Percentiles rank a stretch among this genome's conserved stretches.
These are phyloP conservation scores for Aspergillus sp. DNA, from an alignment of 2,329 filamentous ascomycete genomes.

Conservation along the genomic window DNA sequence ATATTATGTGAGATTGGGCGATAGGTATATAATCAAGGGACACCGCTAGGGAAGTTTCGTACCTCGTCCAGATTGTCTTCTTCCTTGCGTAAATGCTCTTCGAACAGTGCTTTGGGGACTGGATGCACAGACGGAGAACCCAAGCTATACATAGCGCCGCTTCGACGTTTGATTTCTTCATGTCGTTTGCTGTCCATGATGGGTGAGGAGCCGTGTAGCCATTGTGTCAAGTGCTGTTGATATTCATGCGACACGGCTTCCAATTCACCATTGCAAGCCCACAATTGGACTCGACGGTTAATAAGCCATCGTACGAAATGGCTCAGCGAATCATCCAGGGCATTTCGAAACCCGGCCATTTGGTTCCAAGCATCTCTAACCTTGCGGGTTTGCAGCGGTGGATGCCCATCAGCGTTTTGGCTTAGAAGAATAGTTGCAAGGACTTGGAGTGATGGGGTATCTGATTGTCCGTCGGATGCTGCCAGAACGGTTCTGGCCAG, in stretches of 20 bases:
- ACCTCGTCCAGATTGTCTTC: slow-evolving; percentile 27
- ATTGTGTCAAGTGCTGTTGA: slow-evolving; percentile 21
- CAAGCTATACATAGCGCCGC: slow-evolving; percentile 21
- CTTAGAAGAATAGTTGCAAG: slow-evolving; percentile 14
- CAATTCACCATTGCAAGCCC: slow-evolving; percentile 19
- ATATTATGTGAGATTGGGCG: not conserved
- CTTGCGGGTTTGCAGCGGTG: slow-evolving; percentile 13
- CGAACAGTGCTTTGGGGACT: slow-evolving; percentile 21
- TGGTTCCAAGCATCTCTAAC: slow-evolving; percentile 14
- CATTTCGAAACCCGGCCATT: slow-evolving; percentile 9
- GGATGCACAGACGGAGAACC: slow-evolving; percentile 28
- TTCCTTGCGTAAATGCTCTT: slow-evolving; percentile 22
- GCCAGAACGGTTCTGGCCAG: slow-evolving; percentile 14
- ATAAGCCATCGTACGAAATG: slow-evolving; percentile 18
- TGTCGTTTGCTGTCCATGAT: not conserved
- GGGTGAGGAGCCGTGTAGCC: slow-evolving; percentile 17
- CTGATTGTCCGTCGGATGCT: slow-evolving; percentile 15
- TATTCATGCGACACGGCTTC: slow-evolving; percentile 18
- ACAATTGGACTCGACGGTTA: slow-evolving; percentile 19
- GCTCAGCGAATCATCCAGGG: slow-evolving; percentile 10
- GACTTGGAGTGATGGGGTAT: slow-evolving; percentile 12
- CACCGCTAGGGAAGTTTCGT: slow-evolving; percentile 3
- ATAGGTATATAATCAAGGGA: not conserved
- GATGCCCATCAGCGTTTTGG: slow-evolving; percentile 10
- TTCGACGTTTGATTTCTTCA: slow-evolving; percentile 1